Percentiles rank a stretch among this genome's conserved stretches.
Conservation (phyloP, 2,329 filamentous ascomycete genomes). For the Septoria linicola region DNA sequence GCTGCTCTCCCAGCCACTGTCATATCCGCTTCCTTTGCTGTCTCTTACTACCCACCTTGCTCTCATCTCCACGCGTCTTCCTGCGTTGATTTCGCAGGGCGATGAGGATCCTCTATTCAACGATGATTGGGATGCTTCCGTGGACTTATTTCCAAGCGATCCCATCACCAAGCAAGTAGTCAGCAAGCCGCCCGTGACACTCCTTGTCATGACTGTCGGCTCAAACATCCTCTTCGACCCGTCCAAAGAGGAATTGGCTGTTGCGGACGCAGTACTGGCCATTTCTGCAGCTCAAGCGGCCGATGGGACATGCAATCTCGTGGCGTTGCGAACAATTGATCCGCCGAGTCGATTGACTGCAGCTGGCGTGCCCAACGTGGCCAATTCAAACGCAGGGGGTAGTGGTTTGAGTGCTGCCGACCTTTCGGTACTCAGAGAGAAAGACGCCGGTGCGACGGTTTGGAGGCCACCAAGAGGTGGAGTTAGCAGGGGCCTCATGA, state of each 20-base stretch:
- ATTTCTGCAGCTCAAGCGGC: slow-evolving; percentile 64
- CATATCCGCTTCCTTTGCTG: slow-evolving; percentile 88
- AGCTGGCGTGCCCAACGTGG: slow-evolving; percentile 49
- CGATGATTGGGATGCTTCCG: slow-evolving; percentile 90
- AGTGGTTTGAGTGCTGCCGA: slow-evolving; percentile 40
- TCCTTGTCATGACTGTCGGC: slow-evolving; percentile 83
- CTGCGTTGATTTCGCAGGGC: slow-evolving; percentile 78
- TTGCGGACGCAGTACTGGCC: slow-evolving; percentile 85
- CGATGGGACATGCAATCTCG: slow-evolving; percentile 32
- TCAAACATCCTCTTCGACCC: slow-evolving; percentile 94
- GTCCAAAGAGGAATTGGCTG: slow-evolving; percentile 83
- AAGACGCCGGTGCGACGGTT: slow-evolving; percentile 56
- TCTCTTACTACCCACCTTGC: slow-evolving; percentile 92
- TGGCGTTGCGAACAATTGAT: slow-evolving; percentile 51
- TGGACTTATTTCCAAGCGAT: slow-evolving; percentile 66
- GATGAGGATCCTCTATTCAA: slow-evolving; percentile 98
- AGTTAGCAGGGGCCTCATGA: slow-evolving; percentile 70
- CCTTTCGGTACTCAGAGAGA: slow-evolving; percentile 50
- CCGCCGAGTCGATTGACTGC: slow-evolving; percentile 51
- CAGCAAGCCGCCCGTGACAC: slow-evolving; percentile 75
- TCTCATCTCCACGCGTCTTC: slow-evolving; percentile 80
- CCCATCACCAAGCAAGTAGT: slow-evolving; percentile 28
- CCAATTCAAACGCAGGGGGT: slow-evolving; percentile 48
- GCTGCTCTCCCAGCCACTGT: slow-evolving; percentile 86
- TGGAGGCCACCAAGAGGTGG: slow-evolving; percentile 86